Conservation (phyloP, 257 asterid genomes). For the Rauvolfia tetraphylla region DNA sequence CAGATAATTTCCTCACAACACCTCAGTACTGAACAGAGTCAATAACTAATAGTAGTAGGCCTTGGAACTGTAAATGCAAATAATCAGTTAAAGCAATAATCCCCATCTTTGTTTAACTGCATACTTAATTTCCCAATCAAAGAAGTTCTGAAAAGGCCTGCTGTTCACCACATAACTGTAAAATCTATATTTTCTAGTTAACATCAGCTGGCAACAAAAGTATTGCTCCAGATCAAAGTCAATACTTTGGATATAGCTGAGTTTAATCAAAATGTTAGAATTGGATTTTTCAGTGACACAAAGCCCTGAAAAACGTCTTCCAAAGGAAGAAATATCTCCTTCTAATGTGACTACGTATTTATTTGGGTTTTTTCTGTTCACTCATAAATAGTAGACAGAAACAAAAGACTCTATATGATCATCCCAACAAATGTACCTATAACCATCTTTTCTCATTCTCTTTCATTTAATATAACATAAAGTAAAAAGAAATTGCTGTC, state of each 20-base stretch:
- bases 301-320: neutral
- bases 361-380: neutral
- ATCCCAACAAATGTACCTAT: neutral
- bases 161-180: too few relatives aligned
- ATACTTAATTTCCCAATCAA: neutral
- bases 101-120: neutral
- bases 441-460: neutral
- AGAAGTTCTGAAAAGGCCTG: too few relatives aligned
- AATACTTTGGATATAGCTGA: too few relatives aligned
- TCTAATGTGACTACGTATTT: neutral
- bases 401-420: neutral
- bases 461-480: neutral
- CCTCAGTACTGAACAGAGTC: neutral
- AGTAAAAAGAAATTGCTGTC: neutral
- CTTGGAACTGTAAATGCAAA: neutral
- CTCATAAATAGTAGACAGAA: too few relatives aligned
- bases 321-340: neutral
- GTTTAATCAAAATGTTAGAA: neutral
- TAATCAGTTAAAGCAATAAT: neutral
- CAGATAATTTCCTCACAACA: neutral
- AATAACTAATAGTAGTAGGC: neutral
- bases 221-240: too few relatives aligned
- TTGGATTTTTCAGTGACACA: neutral
- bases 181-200: too few relatives aligned
- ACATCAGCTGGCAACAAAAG: too few relatives aligned